Base-by-base conservation (phyloP, 2,329 filamentous ascomycete genomes). In the Xylariaceae sp. region DNA sequence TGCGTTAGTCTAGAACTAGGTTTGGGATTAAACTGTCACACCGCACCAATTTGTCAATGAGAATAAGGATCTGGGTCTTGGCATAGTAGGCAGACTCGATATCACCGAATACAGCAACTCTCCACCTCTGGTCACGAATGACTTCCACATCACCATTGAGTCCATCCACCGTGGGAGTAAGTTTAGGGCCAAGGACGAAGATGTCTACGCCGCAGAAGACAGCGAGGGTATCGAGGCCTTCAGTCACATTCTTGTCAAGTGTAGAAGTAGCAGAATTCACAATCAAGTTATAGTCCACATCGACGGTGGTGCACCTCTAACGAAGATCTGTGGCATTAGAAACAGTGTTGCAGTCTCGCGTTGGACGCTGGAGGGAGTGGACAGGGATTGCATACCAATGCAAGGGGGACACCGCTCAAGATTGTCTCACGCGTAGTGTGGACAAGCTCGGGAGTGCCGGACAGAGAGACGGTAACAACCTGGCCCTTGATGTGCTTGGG, bases 1-100 rank as follows among this genome's bases (percentile, higher is more conserved):
- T 18, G 55, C 22, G 55, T 63, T 49, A 64, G 60, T 51, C 39
- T 14, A 45, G 40, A 12, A 27, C 41, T 19, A n/a, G 38, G 27
- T 15, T 36, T 36, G 9, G 47, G 32, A 30, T 40, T 32, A 27
- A 4, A 27, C 7, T 38, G 35, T 51, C 44, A 47, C 38, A 52
- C 70, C 78, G 63, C 79, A 94, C 89, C 74, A 95, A 82, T 71
- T 90, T 89, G 68, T 99, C 94, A 66, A 99, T 97, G 78, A 96
- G 94, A 68, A 97, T 95, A 68, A 99, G 75, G 38, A 96, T 85
- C 58, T 94, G 83, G 15, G 92, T 96, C 78, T 99, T 99, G 48
- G 94, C 94, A 71, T 97, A 92, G 70, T 99, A 94, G 27, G 90
- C 87, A 58, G 90, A 96, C 72, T 97, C 84, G 70, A 94, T 86